Evolutionary conservation across 306 rosid genomes (phyloP).

Genomic region (Chamaecrista fasciculata): DNA sequence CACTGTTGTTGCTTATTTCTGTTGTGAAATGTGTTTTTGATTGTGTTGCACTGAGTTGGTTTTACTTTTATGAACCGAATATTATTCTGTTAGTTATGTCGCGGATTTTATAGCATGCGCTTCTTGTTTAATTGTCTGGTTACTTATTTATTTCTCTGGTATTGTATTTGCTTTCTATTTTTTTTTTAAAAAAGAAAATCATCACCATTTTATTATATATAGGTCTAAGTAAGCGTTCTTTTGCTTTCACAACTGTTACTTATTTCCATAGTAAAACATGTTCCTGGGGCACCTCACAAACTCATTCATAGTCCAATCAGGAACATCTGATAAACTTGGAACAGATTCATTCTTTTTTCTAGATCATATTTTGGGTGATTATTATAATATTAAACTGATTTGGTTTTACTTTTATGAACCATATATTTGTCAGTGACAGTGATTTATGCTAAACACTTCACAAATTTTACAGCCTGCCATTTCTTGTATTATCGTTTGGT

Average conservation of each 20-base stretch:
- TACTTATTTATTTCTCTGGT: neutral
- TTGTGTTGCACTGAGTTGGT: neutral
- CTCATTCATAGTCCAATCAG: neutral
- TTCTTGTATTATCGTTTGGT: neutral
- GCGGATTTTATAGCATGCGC: neutral
- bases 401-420: neutral
- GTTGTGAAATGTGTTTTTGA: no score
- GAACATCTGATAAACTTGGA: neutral
- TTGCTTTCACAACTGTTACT: neutral
- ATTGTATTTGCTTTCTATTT: neutral
- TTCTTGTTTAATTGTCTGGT: neutral
- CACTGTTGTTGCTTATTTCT: neutral
- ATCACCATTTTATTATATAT: neutral
- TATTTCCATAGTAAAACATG: neutral
- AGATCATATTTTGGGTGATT: neutral
- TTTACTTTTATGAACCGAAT: neutral
- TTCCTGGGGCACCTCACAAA: no score
- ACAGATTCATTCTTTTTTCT: neutral
- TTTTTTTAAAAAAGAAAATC: no score
- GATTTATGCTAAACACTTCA: neutral
- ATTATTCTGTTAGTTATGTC: neutral
- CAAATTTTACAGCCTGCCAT: neutral
- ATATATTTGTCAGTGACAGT: neutral
- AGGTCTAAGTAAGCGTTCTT: no score
- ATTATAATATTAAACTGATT: neutral